These are phyloP conservation scores for Mrakia hoshinonis DNA, from an alignment of 768 basidiomycete genomes.

Conservation along the genomic window DNA sequence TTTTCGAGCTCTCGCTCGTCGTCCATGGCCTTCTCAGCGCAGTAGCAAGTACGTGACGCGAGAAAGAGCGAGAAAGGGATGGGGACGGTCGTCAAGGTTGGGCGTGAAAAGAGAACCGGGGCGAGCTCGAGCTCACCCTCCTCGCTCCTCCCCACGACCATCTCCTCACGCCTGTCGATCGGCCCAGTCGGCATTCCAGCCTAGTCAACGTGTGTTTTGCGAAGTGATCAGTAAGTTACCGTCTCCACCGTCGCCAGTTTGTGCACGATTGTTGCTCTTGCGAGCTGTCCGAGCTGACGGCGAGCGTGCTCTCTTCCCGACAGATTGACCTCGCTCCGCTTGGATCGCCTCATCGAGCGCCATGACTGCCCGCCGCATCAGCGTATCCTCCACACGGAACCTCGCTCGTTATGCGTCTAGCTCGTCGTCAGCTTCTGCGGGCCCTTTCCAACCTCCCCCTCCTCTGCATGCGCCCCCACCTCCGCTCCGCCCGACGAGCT, in stretches of 20 bases:
- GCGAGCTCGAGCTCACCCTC: not conserved
- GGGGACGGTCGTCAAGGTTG: not conserved
- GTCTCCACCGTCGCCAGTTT: too few relatives aligned
- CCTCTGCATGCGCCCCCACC: not conserved
- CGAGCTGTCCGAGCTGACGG: too few relatives aligned
- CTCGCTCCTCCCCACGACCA: not conserved
- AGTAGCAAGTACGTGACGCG: not conserved
- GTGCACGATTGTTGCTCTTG: too few relatives aligned
- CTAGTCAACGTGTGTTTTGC: too few relatives aligned
- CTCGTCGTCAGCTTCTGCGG: not conserved
- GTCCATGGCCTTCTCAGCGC: not conserved
- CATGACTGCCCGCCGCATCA: not conserved
- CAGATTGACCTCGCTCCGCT: not conserved
- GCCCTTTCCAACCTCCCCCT: not conserved
- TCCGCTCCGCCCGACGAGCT: not conserved
- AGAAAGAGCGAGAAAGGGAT: not conserved
- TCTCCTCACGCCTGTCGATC: not conserved
- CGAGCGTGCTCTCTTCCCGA: too few relatives aligned
- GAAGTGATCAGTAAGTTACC: too few relatives aligned
- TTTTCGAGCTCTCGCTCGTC: not conserved
- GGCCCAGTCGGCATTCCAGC: too few relatives aligned
- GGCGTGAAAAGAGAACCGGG: not conserved
- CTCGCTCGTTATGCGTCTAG: not conserved
- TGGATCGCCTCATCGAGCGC: too few relatives aligned
- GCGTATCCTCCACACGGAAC: not conserved